Conservation (phyloP, 1,284 basidiomycete species). For the Veloboletus limbatus region DNA sequence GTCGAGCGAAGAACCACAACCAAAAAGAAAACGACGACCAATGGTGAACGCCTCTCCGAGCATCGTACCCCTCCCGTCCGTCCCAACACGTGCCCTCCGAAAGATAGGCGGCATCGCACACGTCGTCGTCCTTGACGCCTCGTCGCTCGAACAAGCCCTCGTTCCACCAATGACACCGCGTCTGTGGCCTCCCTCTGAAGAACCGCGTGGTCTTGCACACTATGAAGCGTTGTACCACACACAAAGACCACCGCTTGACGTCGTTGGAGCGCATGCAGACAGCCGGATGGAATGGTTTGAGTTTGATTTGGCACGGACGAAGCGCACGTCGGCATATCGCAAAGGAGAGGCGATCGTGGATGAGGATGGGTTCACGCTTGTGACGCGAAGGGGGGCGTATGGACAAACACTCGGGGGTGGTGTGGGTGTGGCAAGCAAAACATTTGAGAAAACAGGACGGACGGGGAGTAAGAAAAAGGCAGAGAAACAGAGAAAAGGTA, state of each 20-base stretch:
- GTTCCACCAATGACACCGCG: conserved; percentile 45
- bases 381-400: no score
- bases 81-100: conserved; percentile 55
- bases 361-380: no score
- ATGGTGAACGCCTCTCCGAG: conserved; percentile 39
- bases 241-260: conserved; percentile 67
- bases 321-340: conserved; percentile 63
- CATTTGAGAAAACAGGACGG: no score
- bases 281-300: conserved; percentile 74
- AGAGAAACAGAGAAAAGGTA: conserved; percentile 83
- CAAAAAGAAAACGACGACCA: conserved; percentile 38
- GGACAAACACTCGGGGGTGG: no score
- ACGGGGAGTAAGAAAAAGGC: conserved; percentile 56
- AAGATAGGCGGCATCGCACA: conserved; percentile 68
- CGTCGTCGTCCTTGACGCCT: conserved; percentile 74
- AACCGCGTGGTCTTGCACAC: conserved; percentile 64
- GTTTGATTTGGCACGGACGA: conserved; percentile 60
- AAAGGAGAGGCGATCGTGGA: conserved; percentile 86
- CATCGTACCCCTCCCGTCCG: conserved; percentile 54
- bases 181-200: conserved; percentile 58
- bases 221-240: conserved; percentile 64
- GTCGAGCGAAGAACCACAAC: conserved; percentile 33
- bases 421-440: no score
- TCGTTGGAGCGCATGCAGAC: conserved; percentile 74
- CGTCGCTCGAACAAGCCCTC: conserved; percentile 67